Evolutionary conservation across 2,329 filamentous ascomycete genomes (phyloP).

Genomic region (Fusarium burgessii): DNA sequence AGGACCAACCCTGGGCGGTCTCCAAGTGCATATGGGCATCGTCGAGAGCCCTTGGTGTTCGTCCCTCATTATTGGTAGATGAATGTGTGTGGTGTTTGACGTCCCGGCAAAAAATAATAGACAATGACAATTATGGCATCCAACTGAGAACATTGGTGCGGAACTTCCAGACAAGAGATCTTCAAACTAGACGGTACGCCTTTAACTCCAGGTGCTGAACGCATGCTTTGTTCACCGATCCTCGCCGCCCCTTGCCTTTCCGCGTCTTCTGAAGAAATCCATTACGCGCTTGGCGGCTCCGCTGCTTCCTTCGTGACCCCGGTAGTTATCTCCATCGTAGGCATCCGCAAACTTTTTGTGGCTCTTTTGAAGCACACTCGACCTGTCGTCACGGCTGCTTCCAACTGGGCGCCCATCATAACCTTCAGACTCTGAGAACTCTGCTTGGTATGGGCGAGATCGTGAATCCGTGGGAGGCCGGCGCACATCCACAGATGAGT

Average conservation of each 20-base stretch:
- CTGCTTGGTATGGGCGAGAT: slow-evolving; percentile 59
- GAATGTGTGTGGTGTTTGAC: slow-evolving; percentile 39
- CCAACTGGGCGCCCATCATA: slow-evolving; percentile 56
- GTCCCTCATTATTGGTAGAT: slow-evolving; percentile 46
- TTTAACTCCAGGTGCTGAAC: slow-evolving; percentile 40
- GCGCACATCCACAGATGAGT: slow-evolving; percentile 65
- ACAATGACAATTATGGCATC: slow-evolving; percentile 47
- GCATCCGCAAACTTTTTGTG: slow-evolving; percentile 90
- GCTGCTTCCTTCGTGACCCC: slow-evolving; percentile 82
- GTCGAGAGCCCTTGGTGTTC: slow-evolving; percentile 39
- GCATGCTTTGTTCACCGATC: slow-evolving; percentile 57
- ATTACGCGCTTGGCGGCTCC: slow-evolving; percentile 93
- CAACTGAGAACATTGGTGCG: slow-evolving; percentile 42
- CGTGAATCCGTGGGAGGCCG: slow-evolving; percentile 55
- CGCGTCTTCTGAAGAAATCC: slow-evolving; percentile 95
- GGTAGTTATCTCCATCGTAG: slow-evolving; percentile 79
- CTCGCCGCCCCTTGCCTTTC: slow-evolving; percentile 76
- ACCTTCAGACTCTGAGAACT: slow-evolving; percentile 58
- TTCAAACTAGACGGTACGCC: slow-evolving; percentile 43
- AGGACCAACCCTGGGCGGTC: slow-evolving; percentile 35
- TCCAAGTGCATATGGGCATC: slow-evolving; percentile 39
- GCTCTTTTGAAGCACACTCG: slow-evolving; percentile 81
- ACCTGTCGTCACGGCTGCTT: slow-evolving; percentile 57
- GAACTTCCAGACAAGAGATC: slow-evolving; percentile 41
- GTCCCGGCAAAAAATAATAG: slow-evolving; percentile 42